Evolutionary conservation across 2,329 filamentous ascomycete species (phyloP).

Genomic region (Truncatella angustata): DNA sequence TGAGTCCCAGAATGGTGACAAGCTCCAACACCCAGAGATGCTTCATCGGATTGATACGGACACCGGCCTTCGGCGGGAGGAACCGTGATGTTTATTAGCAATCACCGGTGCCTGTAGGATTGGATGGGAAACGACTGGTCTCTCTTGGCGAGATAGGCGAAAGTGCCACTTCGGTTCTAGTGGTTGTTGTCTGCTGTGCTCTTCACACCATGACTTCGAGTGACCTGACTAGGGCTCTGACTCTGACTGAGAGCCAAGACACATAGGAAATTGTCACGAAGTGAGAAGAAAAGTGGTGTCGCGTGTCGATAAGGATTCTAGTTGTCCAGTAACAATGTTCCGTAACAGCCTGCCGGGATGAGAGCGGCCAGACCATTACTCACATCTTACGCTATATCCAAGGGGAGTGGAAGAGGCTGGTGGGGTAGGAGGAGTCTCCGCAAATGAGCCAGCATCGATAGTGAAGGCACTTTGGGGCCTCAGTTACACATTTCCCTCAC

Average conservation of each 20-base stretch:
- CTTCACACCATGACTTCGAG: background rate
- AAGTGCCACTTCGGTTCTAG: slow-evolving; percentile 6
- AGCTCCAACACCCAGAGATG: background rate
- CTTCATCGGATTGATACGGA: slow-evolving; percentile 1
- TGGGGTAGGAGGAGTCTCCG: background rate
- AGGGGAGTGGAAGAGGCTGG: background rate
- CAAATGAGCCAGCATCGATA: background rate
- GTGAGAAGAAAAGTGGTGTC: background rate
- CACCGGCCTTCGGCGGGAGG: slow-evolving; percentile 8
- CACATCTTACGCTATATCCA: background rate
- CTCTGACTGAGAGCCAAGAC: background rate
- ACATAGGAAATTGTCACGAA: slow-evolving; percentile 1
- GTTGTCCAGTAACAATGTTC: background rate
- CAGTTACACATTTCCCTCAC: background rate
- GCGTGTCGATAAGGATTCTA: background rate
- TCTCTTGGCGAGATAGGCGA: slow-evolving; percentile 11
- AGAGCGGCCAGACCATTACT: no score
- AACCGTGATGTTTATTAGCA: slow-evolving; percentile 3
- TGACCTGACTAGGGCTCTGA: slow-evolving; percentile 8
- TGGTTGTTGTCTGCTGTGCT: background rate
- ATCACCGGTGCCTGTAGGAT: background rate
- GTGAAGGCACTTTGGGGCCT: background rate
- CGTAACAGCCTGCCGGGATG: background rate
- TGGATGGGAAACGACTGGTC: background rate
- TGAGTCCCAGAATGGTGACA: no score